These are phyloP conservation scores for Scytalidium sp. DNA, from an alignment of 2,329 filamentous ascomycete species.

Conservation along the genomic window DNA sequence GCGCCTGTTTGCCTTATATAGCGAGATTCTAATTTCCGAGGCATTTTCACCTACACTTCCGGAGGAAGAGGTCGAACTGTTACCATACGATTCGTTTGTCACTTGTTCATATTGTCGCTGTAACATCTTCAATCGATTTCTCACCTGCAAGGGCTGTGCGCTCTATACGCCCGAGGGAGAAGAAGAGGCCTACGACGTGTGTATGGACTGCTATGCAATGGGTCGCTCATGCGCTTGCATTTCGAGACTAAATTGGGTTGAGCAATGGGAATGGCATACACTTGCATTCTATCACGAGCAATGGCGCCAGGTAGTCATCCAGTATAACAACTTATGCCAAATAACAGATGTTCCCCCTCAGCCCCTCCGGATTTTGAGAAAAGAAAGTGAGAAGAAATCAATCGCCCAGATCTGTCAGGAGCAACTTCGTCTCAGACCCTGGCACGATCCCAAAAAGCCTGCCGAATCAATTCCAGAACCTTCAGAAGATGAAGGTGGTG, in stretches of 20 bases:
- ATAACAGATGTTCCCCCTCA: constrained; percentile 60
- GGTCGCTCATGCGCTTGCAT: constrained; percentile 89
- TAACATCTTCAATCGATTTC: constrained; percentile 95
- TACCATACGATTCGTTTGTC: constrained; percentile 85
- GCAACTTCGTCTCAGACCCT: constrained; percentile 75
- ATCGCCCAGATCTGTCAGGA: constrained; percentile 93
- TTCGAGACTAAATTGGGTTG: constrained; percentile 83
- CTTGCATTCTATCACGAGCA: constrained; percentile 74
- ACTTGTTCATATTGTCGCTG: constrained; percentile 94
- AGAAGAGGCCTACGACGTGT: constrained; percentile 89
- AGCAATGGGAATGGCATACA: constrained; percentile 86
- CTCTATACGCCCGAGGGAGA: constrained; percentile 65
- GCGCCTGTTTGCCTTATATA: constrained; percentile 73
- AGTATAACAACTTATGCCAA: constrained; percentile 50
- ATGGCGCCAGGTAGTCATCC: constrained; percentile 78
- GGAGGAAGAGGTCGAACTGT: constrained; percentile 67
- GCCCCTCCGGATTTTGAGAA: constrained; percentile 67
- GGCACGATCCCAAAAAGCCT: constrained; percentile 66
- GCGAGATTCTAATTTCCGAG: constrained; percentile 77
- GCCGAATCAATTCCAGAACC: constrained; percentile 35
- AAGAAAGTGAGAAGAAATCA: constrained; percentile 68
- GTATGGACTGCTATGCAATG: constrained; percentile 99
- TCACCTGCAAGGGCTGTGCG: constrained; percentile 86
- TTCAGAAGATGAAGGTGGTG: constrained; percentile 50
- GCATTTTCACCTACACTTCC: constrained; percentile 67